These are phyloP conservation scores for Daldinia childiae DNA, from an alignment of 495 filamentous ascomycete genomes.

Conservation along the genomic window DNA sequence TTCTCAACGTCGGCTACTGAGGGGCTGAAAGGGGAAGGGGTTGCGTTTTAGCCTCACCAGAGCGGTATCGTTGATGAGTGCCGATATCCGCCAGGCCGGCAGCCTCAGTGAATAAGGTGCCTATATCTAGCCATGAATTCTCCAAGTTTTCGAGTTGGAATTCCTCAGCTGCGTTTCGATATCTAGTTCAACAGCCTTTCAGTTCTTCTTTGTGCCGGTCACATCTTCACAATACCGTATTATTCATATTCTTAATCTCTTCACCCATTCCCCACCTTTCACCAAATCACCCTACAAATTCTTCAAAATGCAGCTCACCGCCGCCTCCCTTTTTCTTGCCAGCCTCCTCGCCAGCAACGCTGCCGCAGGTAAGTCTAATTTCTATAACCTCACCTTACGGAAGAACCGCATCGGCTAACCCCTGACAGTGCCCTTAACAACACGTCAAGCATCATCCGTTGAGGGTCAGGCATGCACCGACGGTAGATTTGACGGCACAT, in stretches of 20 bases:
- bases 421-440: not conserved
- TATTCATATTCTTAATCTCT: not conserved
- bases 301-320: not conserved
- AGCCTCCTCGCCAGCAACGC: not conserved
- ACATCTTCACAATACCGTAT: not conserved
- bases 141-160: not conserved
- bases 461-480: not conserved
- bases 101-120: not conserved
- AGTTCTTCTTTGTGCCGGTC: constrained; percentile 1
- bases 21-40: not conserved
- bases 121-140: not conserved
- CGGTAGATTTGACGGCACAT: not conserved
- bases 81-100: not conserved
- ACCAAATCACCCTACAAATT: not conserved
- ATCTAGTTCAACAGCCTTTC: not conserved
- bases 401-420: not conserved
- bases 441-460: not conserved
- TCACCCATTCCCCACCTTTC: not conserved
- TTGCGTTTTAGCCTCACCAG: too few relatives aligned
- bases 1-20: not conserved
- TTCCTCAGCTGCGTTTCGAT: not conserved
- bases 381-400: not conserved
- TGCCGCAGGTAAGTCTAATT: not conserved
- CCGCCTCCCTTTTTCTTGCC: not conserved
- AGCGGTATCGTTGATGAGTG: not conserved